Conservation (phyloP, 441 rosid species). For the Hura crepitans region DNA sequence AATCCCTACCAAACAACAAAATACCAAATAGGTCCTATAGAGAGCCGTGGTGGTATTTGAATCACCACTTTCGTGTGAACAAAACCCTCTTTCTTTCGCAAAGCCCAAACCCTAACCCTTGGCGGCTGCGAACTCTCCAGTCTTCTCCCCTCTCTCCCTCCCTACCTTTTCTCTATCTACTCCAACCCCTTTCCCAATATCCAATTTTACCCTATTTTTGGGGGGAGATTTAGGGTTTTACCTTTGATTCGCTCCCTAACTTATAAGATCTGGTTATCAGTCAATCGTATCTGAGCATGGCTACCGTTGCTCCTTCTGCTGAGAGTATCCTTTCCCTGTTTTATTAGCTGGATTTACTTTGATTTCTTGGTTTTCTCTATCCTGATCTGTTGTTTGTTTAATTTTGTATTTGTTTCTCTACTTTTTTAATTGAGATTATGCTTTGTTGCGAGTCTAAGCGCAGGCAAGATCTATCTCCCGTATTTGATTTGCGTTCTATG, state of each 20-base stretch:
- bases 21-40: not conserved
- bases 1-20: not conserved
- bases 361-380: not conserved
- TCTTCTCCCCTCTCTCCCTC: not conserved
- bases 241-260: not conserved
- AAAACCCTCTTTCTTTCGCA: constrained; percentile 46
- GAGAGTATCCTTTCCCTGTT: constrained; percentile 58
- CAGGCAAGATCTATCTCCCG: not conserved
- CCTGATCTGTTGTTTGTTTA: constrained; percentile 10
- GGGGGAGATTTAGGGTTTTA: constrained; percentile 34
- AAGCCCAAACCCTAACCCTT: constrained; percentile 40
- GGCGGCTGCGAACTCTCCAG: constrained; percentile 49
- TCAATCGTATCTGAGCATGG: constrained; percentile 36
- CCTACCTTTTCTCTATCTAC: not conserved
- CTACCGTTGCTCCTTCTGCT: constrained; percentile 53
- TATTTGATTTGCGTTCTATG: not conserved
- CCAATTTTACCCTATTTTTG: constrained; percentile 3
- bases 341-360: constrained; percentile 14
- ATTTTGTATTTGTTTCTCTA: not conserved
- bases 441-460: not conserved
- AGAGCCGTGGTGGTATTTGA: constrained; percentile 59
- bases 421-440: not conserved
- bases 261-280: not conserved
- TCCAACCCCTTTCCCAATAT: not conserved
- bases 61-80: constrained; percentile 35